A percentile compares a stretch with the other conserved stretches of the same genome.
phyloP scores from a whole-genome alignment of 2,329 filamentous ascomycete genomes.

The Plenodomus tracheiphilus region DNA sequence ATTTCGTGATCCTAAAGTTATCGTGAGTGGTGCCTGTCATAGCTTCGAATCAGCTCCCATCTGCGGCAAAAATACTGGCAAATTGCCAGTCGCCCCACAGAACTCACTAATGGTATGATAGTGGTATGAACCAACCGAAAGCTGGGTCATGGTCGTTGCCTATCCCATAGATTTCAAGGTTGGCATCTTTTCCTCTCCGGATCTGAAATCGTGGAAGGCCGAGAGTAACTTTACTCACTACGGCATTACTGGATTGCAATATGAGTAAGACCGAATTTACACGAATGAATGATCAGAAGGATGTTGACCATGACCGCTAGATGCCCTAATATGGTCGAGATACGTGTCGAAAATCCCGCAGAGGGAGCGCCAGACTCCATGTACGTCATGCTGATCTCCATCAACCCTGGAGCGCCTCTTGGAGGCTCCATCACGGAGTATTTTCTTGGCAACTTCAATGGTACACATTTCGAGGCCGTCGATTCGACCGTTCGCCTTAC shows the following conservation, averaged over 20 bases:
- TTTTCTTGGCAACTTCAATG: constrained; percentile 64
- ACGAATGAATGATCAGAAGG: neutral
- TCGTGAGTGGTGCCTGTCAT: constrained; percentile 23
- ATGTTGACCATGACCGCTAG: neutral
- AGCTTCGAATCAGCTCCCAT: too few species aligned
- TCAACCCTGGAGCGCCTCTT: constrained; percentile 61
- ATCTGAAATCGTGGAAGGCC: constrained; percentile 62
- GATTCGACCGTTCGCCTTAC: constrained; percentile 49
- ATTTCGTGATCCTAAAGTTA: constrained; percentile 69
- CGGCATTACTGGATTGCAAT: constrained; percentile 59
- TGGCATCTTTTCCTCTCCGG: constrained; percentile 63
- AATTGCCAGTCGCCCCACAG: too few species aligned
- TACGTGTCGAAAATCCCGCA: constrained; percentile 49
- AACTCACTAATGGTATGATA: neutral
- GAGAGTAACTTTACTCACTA: constrained; percentile 61
- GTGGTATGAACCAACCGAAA: constrained; percentile 52
- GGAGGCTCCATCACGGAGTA: constrained; percentile 62
- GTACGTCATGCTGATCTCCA: constrained; percentile 54
- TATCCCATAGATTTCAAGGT: constrained; percentile 60
- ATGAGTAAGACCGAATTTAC: constrained; percentile 52
- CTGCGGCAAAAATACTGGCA: too few species aligned
- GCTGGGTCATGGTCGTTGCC: constrained; percentile 63
- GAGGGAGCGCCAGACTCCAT: constrained; percentile 43
- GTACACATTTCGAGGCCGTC: constrained; percentile 60
- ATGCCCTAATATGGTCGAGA: constrained; percentile 61